Evolutionary conservation across 73 alveolate species (phyloP), one percentile per base, ranked within the genome.

Genomic region (Paramecium biaurelia): DNA sequence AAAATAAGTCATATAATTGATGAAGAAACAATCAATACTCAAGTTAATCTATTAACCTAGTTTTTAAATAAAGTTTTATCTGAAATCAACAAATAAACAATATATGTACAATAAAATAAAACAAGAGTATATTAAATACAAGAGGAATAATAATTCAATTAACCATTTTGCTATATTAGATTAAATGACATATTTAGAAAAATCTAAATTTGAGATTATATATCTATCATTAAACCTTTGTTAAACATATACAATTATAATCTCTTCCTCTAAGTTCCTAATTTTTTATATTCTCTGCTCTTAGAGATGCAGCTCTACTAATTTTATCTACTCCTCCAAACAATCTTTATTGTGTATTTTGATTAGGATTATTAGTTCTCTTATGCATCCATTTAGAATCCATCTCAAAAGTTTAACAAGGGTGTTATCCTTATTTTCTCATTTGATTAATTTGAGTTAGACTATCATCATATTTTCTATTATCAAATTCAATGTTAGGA

Each of bases 221-320:
- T 18, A 18, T n/a, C 4, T 53, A 53, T 53, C 20, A 32, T 34
- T 35, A 72, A 15, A 35, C 56, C 21, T 79, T 79, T 24, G 90
- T 79, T 47, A 79, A 45, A 23, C 26, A 79, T 20, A 79, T 45
- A 8, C 63, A 32, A 47, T 79, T 79, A 34, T 79, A 79, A 79
- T 79, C 90, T 79, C 90, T 79, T 23, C 90, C 90, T 41, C 90
- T 79, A n/a, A 79, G 43, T 79, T 79, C 90, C 23, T 79, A 37
- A 18, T 79, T 41, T 14, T 45, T 38, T 8, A 79, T 20, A 45
- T 79, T 41, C 47, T 79, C 45, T 11, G 90, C 90, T 79, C 90
- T 79, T 5, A 45, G 20, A 2, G 76, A 43, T 47, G 74, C 90
- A 1, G 45, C 56, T 20, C 90, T 79, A 37, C 87, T 37, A 28